Base-by-base conservation (phyloP, 78 protist species). In the Dictyostelium citrinum region DNA sequence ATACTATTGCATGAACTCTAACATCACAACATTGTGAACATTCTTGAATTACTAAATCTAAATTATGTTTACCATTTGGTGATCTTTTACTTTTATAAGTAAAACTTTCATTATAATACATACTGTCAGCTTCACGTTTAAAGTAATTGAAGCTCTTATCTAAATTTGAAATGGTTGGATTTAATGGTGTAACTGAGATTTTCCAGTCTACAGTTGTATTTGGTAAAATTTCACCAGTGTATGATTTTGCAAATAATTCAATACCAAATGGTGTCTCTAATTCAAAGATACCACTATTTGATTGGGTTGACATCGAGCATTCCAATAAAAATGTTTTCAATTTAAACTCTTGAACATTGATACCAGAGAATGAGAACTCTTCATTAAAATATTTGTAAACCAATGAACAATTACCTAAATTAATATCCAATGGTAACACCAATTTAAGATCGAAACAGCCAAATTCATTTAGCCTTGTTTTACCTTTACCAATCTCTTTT, bases 141-240 rank as follows among this genome's bases (percentile, higher is more conserved):
- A 1, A n/a, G 45, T 33, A 22, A 17, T 46, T 3, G 22, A 67
- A 46, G 12, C n/a, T n/a, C 2, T 1, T 20, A 24, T 14, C 9
- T 17, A 41, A 76, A 6, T 10, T 14, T 5, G 35, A 27, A 12
- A 5, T 5, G 24, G 4, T 29, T 37, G 78, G 68, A 8, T 1
- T 0, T 37, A 7, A 5, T 5, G 37, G 39, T 2, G n/a, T 7
- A 11, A 68, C 67, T 6, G 16, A 1, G 4, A 83, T 60, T 7
- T 10, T 76, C 84, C 83, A 85, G 27, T 85, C 77, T 5, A 85
- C 92, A 4, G 24, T 85, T 35, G 92, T 85, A 31, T 77, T 61
- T n/a, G 79, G 55, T 39, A 85, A n/a, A 12, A 77, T 39, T 43
- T 85, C 92, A 41, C 17, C 83, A 16, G 68, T 76, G 43, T 75